Conservation (phyloP, 805 yeast species). For the Saccharomycopsis fodiens region DNA sequence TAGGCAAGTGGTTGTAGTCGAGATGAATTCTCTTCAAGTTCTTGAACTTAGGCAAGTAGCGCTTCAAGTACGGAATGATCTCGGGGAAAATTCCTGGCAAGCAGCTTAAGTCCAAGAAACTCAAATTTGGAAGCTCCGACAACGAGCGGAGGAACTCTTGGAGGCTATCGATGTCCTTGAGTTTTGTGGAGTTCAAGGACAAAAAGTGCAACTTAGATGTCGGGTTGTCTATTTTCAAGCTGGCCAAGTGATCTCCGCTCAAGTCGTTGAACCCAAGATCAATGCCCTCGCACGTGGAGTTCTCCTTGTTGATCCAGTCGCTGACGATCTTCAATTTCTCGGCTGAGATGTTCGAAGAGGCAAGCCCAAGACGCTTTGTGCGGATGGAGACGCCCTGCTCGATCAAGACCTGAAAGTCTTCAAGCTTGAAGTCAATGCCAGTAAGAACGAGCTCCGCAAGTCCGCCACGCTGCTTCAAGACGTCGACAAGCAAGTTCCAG, state of each 20-base stretch:
- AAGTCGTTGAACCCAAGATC: constrained; percentile 83
- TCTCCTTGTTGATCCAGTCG: constrained; percentile 45
- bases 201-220: constrained; percentile 35
- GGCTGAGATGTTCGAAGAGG: constrained; percentile 56
- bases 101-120: constrained; percentile 69
- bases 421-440: constrained; percentile 62
- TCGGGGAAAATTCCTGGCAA: constrained; percentile 62
- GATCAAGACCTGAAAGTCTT: constrained; percentile 47
- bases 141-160: constrained; percentile 41
- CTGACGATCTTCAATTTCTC: constrained; percentile 52
- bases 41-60: constrained; percentile 62
- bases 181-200: constrained; percentile 59
- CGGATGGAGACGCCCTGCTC: constrained; percentile 44
- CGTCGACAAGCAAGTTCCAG: constrained; percentile 71
- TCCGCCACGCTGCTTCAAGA: constrained; percentile 62
- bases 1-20: constrained; percentile 55
- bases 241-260: constrained; percentile 26
- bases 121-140: constrained; percentile 46
- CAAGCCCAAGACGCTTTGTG: constrained; percentile 65
- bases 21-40: constrained; percentile 59
- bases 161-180: constrained; percentile 44
- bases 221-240: constrained; percentile 20
- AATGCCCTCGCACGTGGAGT: constrained; percentile 49
- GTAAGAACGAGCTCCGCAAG: constrained; percentile 73
- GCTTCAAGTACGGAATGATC: constrained; percentile 47